phyloP scores from a whole-genome alignment of 495 filamentous ascomycete genomes.

The Letharia lupina region DNA sequence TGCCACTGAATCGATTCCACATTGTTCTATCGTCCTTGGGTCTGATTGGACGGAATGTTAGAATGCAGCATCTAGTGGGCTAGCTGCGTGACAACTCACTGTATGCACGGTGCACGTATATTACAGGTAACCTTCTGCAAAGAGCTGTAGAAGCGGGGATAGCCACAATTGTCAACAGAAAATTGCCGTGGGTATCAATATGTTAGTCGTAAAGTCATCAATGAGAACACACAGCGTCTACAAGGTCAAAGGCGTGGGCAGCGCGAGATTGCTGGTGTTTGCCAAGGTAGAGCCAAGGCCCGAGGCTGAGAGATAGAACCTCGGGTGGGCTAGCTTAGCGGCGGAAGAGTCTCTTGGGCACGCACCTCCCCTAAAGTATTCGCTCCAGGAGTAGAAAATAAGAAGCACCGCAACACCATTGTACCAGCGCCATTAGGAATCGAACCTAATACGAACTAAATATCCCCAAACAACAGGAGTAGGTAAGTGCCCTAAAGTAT shows the following conservation, averaged over 20 bases:
- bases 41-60: conserved; percentile 21
- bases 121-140: conserved; percentile 7
- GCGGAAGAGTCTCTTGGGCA: neutral
- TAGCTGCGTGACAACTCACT: conserved; percentile 22
- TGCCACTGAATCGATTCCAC: conserved; percentile 36
- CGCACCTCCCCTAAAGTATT: too few species aligned
- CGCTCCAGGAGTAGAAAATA: too few species aligned
- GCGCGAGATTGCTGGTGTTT: neutral
- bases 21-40: conserved; percentile 21
- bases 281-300: neutral
- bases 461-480: too few species aligned
- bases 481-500: too few species aligned
- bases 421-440: too few species aligned
- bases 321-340: conserved; percentile 1
- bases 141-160: neutral
- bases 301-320: neutral
- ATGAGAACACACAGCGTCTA: neutral
- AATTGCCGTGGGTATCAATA: conserved; percentile 2
- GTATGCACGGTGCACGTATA: conserved; percentile 2
- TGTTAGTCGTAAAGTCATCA: conserved; percentile 12
- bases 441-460: too few species aligned
- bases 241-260: neutral
- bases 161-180: neutral
- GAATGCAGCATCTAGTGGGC: conserved; percentile 7
- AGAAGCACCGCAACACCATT: too few species aligned